These are phyloP conservation scores for Trametes polyzona DNA, from an alignment of 1,284 basidiomycete genomes.

Conservation along the genomic window DNA sequence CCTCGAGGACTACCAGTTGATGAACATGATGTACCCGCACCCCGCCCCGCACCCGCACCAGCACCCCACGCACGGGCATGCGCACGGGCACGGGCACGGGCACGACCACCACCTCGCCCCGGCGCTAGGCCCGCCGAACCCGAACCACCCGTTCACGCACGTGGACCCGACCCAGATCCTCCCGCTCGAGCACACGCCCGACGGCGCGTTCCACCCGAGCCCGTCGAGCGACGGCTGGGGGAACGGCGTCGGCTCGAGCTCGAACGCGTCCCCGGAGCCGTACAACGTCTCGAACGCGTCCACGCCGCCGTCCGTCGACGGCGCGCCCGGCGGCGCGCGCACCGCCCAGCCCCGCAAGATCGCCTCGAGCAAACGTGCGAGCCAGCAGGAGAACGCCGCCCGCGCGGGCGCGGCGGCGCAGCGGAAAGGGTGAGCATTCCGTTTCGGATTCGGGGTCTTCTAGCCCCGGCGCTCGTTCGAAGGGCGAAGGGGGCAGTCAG, in stretches of 20 bases:
- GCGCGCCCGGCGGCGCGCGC: conserved; percentile 37
- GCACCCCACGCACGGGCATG: conserved; percentile 45
- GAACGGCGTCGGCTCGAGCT: conserved; percentile 64
- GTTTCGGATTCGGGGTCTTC: not conserved
- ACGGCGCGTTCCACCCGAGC: conserved; percentile 66
- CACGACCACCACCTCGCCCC: conserved; percentile 40
- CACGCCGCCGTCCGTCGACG: conserved; percentile 68
- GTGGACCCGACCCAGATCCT: conserved; percentile 89
- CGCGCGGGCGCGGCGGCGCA: conserved; percentile 32
- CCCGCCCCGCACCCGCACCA: conserved; percentile 41
- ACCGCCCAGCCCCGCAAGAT: conserved; percentile 51
- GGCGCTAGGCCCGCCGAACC: conserved; percentile 36
- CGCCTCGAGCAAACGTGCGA: conserved; percentile 58
- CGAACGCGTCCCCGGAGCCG: conserved; percentile 78
- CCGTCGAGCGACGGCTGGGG: conserved; percentile 83
- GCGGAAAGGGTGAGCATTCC: conserved; percentile 54
- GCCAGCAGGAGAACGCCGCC: conserved; percentile 45
- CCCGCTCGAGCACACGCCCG: conserved; percentile 48
- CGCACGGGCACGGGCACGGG: too few relatives aligned
- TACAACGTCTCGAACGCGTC: conserved; percentile 67
- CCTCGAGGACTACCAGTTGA: conserved; percentile 63
- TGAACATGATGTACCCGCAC: conserved; percentile 59
- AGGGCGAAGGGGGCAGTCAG: too few relatives aligned
- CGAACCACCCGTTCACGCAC: conserved; percentile 72
- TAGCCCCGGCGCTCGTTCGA: not conserved